These are phyloP conservation scores for Onygena corvina DNA, from an alignment of 2,329 filamentous ascomycete species.

Conservation along the genomic window DNA sequence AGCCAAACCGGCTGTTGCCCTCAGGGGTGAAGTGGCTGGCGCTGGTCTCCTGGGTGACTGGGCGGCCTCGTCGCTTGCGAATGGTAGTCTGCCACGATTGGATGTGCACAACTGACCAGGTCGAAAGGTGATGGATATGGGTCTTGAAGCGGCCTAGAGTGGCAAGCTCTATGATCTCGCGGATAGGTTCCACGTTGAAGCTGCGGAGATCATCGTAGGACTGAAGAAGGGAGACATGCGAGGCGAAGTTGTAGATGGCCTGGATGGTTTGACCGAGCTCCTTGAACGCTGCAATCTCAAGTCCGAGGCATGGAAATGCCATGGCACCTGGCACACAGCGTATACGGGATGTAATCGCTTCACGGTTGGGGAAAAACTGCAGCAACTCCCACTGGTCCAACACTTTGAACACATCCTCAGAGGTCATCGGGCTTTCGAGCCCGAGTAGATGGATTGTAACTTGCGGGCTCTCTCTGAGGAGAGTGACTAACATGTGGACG, in stretches of 20 bases:
- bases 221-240: constrained; percentile 10
- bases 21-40: constrained; percentile 9
- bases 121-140: constrained; percentile 11
- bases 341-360: constrained; percentile 1
- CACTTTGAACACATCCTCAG: neutral
- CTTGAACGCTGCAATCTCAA: constrained; percentile 1
- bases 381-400: constrained; percentile 6
- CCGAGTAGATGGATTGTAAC: constrained; percentile 7
- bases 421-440: neutral
- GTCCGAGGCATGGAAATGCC: constrained; percentile 6
- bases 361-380: constrained; percentile 4
- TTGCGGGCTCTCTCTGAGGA: constrained; percentile 2
- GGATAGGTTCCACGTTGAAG: constrained; percentile 7
- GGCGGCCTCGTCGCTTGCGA: constrained; percentile 3
- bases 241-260: constrained; percentile 9
- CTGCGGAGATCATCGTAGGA: constrained; percentile 9
- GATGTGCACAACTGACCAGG: constrained; percentile 9
- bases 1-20: constrained; percentile 7
- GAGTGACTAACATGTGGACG: constrained; percentile 7
- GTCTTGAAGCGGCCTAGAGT: constrained; percentile 2
- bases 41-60: constrained; percentile 8
- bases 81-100: constrained; percentile 9
- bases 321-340: constrained; percentile 8
- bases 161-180: constrained; percentile 9
- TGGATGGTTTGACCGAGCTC: constrained; percentile 8